These are phyloP conservation scores for Pseudogymnoascus sp. DNA, from an alignment of 2,329 filamentous ascomycete species.

Conservation along the genomic window DNA sequence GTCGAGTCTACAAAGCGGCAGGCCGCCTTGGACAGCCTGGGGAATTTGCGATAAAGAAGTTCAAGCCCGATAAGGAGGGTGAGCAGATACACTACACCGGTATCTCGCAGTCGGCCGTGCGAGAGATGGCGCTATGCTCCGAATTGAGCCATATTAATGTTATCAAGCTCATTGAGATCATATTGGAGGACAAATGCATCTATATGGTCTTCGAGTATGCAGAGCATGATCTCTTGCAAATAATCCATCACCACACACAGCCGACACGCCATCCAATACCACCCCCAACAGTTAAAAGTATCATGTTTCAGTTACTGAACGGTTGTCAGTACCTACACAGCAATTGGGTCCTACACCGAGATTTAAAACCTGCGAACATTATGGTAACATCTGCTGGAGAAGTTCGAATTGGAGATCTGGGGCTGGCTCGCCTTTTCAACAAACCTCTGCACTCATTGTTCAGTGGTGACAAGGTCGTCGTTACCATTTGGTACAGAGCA, in stretches of 20 bases:
- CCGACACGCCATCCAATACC: slow-evolving; percentile 83
- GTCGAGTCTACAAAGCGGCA: slow-evolving; percentile 91
- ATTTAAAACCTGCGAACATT: slow-evolving; percentile 96
- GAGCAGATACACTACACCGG: slow-evolving; percentile 92
- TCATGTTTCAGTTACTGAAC: slow-evolving; percentile 92
- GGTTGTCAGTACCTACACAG: slow-evolving; percentile 90
- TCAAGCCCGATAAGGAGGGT: slow-evolving; percentile 75
- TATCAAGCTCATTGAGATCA: slow-evolving; percentile 86
- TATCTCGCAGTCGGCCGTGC: slow-evolving; percentile 92
- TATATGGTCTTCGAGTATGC: slow-evolving; percentile 99
- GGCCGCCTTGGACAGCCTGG: slow-evolving; percentile 64
- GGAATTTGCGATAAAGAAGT: slow-evolving; percentile 98
- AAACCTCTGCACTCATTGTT: slow-evolving; percentile 90
- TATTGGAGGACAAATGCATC: slow-evolving; percentile 96
- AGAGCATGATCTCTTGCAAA: slow-evolving; percentile 93
- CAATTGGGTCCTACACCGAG: slow-evolving; percentile 95
- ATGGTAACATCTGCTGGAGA: slow-evolving; percentile 89
- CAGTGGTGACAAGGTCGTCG: slow-evolving; percentile 92
- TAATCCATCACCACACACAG: slow-evolving; percentile 93
- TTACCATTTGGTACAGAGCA: slow-evolving; percentile 98
- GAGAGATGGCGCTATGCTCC: slow-evolving; percentile 94
- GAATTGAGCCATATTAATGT: slow-evolving; percentile 85
- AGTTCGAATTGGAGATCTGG: slow-evolving; percentile 91
- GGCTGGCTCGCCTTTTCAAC: slow-evolving; percentile 84
- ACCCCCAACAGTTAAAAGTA: slow-evolving; percentile 79